These are phyloP conservation scores for Phytophthora citrophthora DNA, from an alignment of 352 stramenopile genomes.

Conservation along the genomic window DNA sequence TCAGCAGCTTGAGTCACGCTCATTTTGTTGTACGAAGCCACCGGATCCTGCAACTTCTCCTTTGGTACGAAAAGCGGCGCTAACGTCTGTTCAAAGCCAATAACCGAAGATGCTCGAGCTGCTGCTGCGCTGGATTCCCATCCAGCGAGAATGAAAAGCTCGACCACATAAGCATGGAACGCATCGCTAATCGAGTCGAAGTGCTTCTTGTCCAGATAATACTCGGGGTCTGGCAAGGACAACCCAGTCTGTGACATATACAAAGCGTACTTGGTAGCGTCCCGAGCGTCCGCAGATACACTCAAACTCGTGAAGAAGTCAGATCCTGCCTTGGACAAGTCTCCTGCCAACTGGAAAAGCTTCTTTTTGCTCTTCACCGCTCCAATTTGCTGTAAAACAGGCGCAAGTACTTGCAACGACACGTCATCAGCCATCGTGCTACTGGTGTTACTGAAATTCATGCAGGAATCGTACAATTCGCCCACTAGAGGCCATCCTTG, in stretches of 20 bases:
- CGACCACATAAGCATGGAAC: constrained; percentile 81
- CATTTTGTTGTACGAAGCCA: constrained; percentile 92
- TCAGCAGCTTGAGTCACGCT: constrained; percentile 54
- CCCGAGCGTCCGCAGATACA: constrained; percentile 81
- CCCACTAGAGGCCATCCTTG: constrained; percentile 69
- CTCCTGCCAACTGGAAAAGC: constrained; percentile 61
- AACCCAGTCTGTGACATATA: constrained; percentile 88
- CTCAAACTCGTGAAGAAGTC: constrained; percentile 84
- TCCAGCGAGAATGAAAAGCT: constrained; percentile 75
- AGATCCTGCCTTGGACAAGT: constrained; percentile 59
- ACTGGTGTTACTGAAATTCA: constrained; percentile 66
- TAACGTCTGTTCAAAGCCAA: constrained; percentile 86
- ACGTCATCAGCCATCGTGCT: constrained; percentile 34
- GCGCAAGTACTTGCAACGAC: constrained; percentile 28
- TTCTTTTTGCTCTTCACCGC: constrained; percentile 35
- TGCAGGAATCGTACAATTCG: constrained; percentile 67
- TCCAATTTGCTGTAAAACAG: constrained; percentile 51
- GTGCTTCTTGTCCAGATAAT: constrained; percentile 91
- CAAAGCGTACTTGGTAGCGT: constrained; percentile 81
- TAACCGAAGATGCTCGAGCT: constrained; percentile 61
- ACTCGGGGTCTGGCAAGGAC: constrained; percentile 90
- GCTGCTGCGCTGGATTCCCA: constrained; percentile 37
- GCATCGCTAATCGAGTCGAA: constrained; percentile 74
- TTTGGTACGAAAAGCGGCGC: constrained; percentile 89
- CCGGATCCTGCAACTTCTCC: constrained; percentile 87